Conservation (phyloP, 1,139 yeast genomes). For the Taiozyma sp. region DNA sequence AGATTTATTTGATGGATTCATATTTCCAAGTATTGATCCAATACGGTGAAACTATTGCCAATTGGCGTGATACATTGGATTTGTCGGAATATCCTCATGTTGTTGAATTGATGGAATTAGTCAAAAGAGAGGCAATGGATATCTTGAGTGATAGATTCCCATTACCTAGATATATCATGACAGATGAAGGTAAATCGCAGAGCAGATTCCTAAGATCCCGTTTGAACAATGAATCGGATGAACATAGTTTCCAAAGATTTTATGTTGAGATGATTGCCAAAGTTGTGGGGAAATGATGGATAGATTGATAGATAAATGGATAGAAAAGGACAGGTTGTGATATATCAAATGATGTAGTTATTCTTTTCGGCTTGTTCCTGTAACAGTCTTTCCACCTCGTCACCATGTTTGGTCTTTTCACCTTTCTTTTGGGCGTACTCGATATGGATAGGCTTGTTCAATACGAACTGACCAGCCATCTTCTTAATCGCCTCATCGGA, state of each 20-base stretch:
- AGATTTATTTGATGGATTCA: constrained; percentile 54
- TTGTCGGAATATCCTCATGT: constrained; percentile 52
- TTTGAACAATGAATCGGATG: constrained; percentile 32
- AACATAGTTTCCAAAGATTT: constrained; percentile 3
- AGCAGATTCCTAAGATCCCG: constrained; percentile 62
- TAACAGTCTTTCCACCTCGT: constrained; percentile 63
- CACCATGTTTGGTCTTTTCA: constrained; percentile 68
- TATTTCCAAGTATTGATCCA: constrained; percentile 62
- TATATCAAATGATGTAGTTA: constrained; percentile 12
- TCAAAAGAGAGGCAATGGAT: constrained; percentile 57
- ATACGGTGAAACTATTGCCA: constrained; percentile 55
- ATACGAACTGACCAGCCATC: constrained; percentile 63
- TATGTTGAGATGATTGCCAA: not conserved
- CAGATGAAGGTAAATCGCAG: constrained; percentile 65
- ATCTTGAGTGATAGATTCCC: constrained; percentile 43
- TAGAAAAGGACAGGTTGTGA: no score
- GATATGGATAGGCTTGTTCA: constrained; percentile 58
- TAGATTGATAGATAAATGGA: no score
- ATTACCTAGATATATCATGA: constrained; percentile 57
- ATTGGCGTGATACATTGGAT: constrained; percentile 60
- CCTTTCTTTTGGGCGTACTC: constrained; percentile 71
- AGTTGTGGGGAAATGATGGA: constrained; percentile 1
- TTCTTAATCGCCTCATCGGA: constrained; percentile 70
- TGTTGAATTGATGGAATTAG: constrained; percentile 49
- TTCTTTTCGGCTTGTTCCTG: constrained; percentile 58